Conservation (phyloP, 768 basidiomycete genomes). For the Lactarius trivialis region DNA sequence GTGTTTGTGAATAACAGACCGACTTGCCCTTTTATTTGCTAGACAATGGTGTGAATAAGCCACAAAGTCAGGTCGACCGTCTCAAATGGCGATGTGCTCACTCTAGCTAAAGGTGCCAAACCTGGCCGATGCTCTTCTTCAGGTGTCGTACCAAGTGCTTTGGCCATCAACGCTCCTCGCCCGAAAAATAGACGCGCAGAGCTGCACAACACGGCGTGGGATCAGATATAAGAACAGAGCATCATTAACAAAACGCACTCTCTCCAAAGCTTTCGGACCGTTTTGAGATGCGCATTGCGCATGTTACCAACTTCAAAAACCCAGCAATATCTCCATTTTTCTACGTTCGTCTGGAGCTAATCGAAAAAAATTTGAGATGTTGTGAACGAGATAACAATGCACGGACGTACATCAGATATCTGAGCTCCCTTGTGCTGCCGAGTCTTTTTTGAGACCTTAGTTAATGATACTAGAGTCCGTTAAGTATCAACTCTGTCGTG, state of each 20-base stretch:
- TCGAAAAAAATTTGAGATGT: conserved; percentile 4
- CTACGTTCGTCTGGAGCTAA: conserved; percentile 75
- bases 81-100: conserved; percentile 30
- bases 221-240: conserved; percentile 6
- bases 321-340: conserved; percentile 95
- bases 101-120: conserved; percentile 72
- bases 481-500: conserved; percentile 13
- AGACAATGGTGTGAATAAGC: conserved; percentile 7
- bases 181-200: conserved; percentile 90
- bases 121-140: conserved; percentile 83
- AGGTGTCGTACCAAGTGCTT: conserved; percentile 81
- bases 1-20: conserved; percentile 91
- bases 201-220: conserved; percentile 34
- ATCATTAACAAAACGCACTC: conserved; percentile 47
- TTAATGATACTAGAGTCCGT: conserved; percentile 65
- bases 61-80: neutral
- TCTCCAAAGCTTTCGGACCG: conserved; percentile 90
- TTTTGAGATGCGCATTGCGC: conserved; percentile 92
- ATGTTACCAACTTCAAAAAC: conserved; percentile 92
- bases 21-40: conserved; percentile 94
- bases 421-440: conserved; percentile 83
- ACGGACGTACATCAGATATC: conserved; percentile 60
- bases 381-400: neutral
- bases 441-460: conserved; percentile 91
- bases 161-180: conserved; percentile 85